These are phyloP conservation scores for Fusarium begoniae DNA, from an alignment of 2,329 filamentous ascomycete species.

Conservation along the genomic window DNA sequence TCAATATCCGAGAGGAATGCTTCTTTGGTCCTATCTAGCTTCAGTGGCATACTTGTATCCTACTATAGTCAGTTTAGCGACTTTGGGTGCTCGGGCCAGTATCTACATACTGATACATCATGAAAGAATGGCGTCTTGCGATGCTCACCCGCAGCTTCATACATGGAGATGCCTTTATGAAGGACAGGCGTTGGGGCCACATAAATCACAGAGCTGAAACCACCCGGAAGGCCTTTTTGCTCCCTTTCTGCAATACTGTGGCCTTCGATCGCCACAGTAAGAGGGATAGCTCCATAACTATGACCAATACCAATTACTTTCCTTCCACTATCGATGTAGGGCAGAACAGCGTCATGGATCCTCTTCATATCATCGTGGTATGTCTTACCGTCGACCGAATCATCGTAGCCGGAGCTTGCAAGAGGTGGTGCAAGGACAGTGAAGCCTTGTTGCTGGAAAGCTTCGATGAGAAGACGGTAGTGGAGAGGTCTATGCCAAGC, in stretches of 20 bases:
- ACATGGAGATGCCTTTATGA: conserved; percentile 20
- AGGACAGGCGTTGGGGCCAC: conserved; percentile 14
- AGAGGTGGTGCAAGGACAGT: conserved; percentile 11
- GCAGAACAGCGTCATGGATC: not conserved
- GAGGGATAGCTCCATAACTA: conserved; percentile 30
- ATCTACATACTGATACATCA: not conserved
- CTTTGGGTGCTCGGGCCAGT: fast-evolving
- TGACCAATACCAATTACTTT: conserved; percentile 12
- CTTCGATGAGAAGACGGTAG: conserved; percentile 16
- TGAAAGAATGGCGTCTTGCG: conserved; percentile 11
- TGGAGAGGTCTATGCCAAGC: conserved; percentile 31
- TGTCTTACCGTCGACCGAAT: conserved; percentile 7
- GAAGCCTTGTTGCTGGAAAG: conserved; percentile 1
- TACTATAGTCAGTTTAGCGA: not conserved
- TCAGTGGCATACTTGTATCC: conserved; percentile 14
- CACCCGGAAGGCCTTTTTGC: not conserved
- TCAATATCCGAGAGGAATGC: conserved; percentile 28
- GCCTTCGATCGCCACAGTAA: not conserved
- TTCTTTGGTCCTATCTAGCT: not conserved
- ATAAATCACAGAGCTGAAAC: conserved; percentile 6
- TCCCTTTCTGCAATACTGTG: conserved; percentile 8
- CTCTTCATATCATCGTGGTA: conserved; percentile 21
- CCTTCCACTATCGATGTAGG: conserved; percentile 4
- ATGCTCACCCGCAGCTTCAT: conserved; percentile 1
- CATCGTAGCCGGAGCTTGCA: conserved; percentile 27